Percentiles rank a stretch among this genome's conserved stretches.
phyloP scores from a whole-genome alignment of 2,329 filamentous ascomycete species.

The Leptographium wingfieldii region DNA sequence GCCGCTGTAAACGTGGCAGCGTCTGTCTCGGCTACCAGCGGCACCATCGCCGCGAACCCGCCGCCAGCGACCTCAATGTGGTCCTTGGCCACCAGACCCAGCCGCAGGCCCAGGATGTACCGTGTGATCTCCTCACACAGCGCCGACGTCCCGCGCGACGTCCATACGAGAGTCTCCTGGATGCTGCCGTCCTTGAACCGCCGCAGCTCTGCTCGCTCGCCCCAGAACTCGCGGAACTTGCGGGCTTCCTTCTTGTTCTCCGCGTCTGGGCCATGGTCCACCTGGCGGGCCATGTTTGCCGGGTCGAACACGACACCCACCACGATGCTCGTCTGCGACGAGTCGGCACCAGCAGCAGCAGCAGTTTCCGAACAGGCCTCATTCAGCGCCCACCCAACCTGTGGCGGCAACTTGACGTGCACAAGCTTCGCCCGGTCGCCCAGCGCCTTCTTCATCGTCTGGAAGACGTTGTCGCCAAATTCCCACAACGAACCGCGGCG shows the following conservation, averaged over 20 bases:
- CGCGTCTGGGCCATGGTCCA: slow-evolving; percentile 79
- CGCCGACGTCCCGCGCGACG: slow-evolving; percentile 44
- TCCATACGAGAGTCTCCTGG: slow-evolving; percentile 83
- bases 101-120: slow-evolving; percentile 58
- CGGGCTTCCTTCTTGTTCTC: slow-evolving; percentile 76
- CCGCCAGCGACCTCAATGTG: slow-evolving; percentile 35
- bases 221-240: slow-evolving; percentile 85
- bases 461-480: slow-evolving; percentile 47
- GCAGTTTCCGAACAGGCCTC: slow-evolving; percentile 9
- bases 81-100: slow-evolving; percentile 40
- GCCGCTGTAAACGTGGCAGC: slow-evolving; percentile 53
- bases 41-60: slow-evolving; percentile 36
- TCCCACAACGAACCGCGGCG: slow-evolving; percentile 29
- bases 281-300: slow-evolving; percentile 56
- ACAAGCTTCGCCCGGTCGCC: slow-evolving; percentile 62
- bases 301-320: slow-evolving; percentile 64
- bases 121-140: slow-evolving; percentile 70
- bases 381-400: slow-evolving; percentile 34
- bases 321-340: neutral
- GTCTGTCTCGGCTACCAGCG: slow-evolving; percentile 32
- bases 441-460: slow-evolving; percentile 56
- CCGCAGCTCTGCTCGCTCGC: slow-evolving; percentile 79
- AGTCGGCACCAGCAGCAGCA: neutral
- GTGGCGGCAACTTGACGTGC: slow-evolving; percentile 34
- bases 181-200: slow-evolving; percentile 95